Base-by-base conservation (phyloP, 140 eudicot genomes). In the Cichorium intybus region DNA sequence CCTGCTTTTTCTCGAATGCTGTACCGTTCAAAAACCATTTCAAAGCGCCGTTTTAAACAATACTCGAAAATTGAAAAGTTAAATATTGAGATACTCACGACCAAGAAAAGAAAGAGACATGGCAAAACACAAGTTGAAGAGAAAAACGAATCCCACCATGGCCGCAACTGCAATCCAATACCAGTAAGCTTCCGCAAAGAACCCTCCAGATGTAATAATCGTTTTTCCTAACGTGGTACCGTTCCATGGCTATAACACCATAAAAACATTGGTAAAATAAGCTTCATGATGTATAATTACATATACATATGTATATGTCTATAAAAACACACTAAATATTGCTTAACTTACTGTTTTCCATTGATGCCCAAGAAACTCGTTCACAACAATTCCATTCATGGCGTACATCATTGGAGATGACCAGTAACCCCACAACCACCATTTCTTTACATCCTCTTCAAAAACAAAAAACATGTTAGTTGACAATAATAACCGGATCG, bases 391-490 rank as follows among this genome's bases (percentile, higher is more conserved):
- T 27, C 87, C 95, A 52, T 87, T 87, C 82, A 83, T 84, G 11
- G 81, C 95, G 21, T 87, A 87, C 90, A 83, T 83, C 67, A 83
- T 16, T 1, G 95, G 95, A 62, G 90, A 83, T 29, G 71, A 21
- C 81, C 81, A 86, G 59, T 86, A 86, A 10, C 87, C 90, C 95
- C 95, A 86, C 43, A 84, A 31, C 95, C 95, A 86, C 97, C 97
- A 90, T 21, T 59, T 61, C 77, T 84, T 82, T 56, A 90, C 74
- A 46, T 78, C 81, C 17, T 81, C 95, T 71, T 24, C 26, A 14
- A 56, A 56, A 41, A 47, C 12, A 41, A 24, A 41, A 27, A 53
- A 47, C 9, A 24, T 2, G 33, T 73, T 70, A 67, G 46, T 35
- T 34, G 17, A 24, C 24, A 10, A 47, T 23, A 29, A 54, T 9